A percentile compares a stretch with the other conserved stretches of the same genome.
These are phyloP conservation scores for Neurospora sp. DNA, from an alignment of 495 filamentous ascomycete species.

Conservation along the genomic window DNA sequence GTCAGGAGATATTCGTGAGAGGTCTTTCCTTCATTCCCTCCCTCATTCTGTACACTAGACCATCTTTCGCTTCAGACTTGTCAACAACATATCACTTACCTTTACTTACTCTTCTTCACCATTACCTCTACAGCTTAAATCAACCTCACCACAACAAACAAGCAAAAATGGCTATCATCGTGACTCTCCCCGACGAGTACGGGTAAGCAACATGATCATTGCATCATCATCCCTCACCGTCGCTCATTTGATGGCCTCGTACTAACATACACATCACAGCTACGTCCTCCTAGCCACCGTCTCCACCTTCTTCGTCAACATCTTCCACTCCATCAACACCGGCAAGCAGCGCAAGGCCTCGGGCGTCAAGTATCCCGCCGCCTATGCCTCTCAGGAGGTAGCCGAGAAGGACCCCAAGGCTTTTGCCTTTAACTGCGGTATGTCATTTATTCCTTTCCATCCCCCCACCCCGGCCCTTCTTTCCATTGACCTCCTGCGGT, in stretches of 20 bases:
- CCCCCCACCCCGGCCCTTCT: no score
- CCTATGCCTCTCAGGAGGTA: slow-evolving; percentile 50
- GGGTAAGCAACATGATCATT: slow-evolving; percentile 21
- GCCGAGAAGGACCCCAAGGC: slow-evolving; percentile 46
- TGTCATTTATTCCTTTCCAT: not conserved
- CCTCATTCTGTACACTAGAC: not conserved
- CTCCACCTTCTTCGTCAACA: slow-evolving; percentile 48
- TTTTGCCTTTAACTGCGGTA: slow-evolving; percentile 41
- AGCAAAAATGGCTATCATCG: slow-evolving; percentile 18
- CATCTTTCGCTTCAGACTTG: not conserved
- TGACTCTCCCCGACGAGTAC: slow-evolving; percentile 28
- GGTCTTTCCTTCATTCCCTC: not conserved
- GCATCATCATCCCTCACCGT: not conserved
- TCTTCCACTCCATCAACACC: slow-evolving; percentile 39
- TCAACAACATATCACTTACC: not conserved
- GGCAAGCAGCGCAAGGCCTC: slow-evolving; percentile 38
- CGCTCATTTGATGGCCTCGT: not conserved
- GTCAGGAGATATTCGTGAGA: not conserved
- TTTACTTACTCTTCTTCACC: not conserved
- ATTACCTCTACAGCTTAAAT: not conserved
- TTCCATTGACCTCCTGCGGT: no score
- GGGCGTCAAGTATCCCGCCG: slow-evolving; percentile 51
- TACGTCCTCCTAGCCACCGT: slow-evolving; percentile 51
- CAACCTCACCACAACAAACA: not conserved
- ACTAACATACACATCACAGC: slow-evolving; percentile 13